Conservation (phyloP, 768 basidiomycete genomes). For the Suillus plorans region DNA sequence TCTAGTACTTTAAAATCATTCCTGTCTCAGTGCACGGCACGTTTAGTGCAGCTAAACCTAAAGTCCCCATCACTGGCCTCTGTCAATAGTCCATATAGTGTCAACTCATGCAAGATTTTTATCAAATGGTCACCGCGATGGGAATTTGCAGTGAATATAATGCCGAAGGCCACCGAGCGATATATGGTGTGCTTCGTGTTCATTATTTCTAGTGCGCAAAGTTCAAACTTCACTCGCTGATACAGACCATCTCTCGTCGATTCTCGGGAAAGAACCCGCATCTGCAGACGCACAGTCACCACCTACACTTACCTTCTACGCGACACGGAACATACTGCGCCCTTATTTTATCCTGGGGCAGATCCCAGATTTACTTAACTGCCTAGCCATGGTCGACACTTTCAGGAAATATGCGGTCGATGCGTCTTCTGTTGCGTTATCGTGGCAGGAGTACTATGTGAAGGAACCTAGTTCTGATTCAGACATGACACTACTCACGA, state of each 20-base stretch:
- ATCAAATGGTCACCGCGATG: background rate
- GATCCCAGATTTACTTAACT: slow-evolving; percentile 29
- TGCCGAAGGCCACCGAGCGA: slow-evolving; percentile 1
- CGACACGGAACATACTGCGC: slow-evolving; percentile 27
- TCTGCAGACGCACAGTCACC: background rate
- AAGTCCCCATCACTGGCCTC: background rate
- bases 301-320: slow-evolving; percentile 25
- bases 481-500: slow-evolving; percentile 18
- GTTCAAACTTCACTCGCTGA: background rate
- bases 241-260: slow-evolving; percentile 8
- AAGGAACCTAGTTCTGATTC: slow-evolving; percentile 10
- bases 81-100: background rate
- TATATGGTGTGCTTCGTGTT: slow-evolving; percentile 7
- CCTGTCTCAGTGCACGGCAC: background rate
- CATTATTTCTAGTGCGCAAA: background rate
- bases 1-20: background rate
- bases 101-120: background rate
- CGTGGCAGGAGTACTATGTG: slow-evolving; percentile 26
- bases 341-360: slow-evolving; percentile 31
- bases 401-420: slow-evolving; percentile 19
- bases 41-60: background rate
- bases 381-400: slow-evolving; percentile 21
- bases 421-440: slow-evolving; percentile 20
- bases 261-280: background rate
- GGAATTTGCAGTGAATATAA: slow-evolving; percentile 1